Evolutionary conservation across 1,284 basidiomycete genomes (phyloP).

Genomic region (Pyrrhoderma lamaoense): DNA sequence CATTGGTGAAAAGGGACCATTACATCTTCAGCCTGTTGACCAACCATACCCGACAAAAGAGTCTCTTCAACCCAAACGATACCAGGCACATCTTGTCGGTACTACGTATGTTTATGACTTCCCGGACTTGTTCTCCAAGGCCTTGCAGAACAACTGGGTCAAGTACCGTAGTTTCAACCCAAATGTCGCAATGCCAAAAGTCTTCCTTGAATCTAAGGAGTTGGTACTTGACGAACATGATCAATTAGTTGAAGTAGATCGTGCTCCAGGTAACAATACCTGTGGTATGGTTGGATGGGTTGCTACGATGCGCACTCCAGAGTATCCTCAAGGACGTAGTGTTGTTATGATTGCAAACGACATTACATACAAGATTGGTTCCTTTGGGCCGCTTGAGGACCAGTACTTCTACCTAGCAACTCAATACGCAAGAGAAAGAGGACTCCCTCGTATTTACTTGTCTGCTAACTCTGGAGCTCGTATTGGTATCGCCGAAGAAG

Average conservation of each 20-base stretch:
- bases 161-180: slow-evolving; percentile 62
- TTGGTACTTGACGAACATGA: slow-evolving; percentile 94
- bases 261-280: slow-evolving; percentile 88
- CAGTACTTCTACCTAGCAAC: slow-evolving; percentile 95
- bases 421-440: slow-evolving; percentile 83
- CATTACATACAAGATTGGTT: slow-evolving; percentile 98
- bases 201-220: slow-evolving; percentile 78
- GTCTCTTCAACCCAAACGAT: slow-evolving; percentile 97
- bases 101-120: slow-evolving; percentile 99
- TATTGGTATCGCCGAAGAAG: slow-evolving; percentile 93
- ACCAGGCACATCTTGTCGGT: slow-evolving; percentile 97
- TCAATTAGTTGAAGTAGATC: slow-evolving; percentile 82
- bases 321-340: slow-evolving; percentile 85
- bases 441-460: slow-evolving; percentile 92
- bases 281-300: slow-evolving; percentile 99
- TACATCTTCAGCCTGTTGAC: slow-evolving; percentile 90
- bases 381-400: slow-evolving; percentile 94
- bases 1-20: slow-evolving; percentile 89
- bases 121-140: slow-evolving; percentile 97
- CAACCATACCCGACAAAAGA: slow-evolving; percentile 95
- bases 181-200: slow-evolving; percentile 67
- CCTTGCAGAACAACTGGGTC: slow-evolving; percentile 88
- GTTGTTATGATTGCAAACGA: slow-evolving; percentile 95
- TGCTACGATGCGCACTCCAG: slow-evolving; percentile 88
- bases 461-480: slow-evolving; percentile 98